These are phyloP conservation scores for Candida jianshihensis DNA, from an alignment of 805 yeast genomes.

Conservation along the genomic window DNA sequence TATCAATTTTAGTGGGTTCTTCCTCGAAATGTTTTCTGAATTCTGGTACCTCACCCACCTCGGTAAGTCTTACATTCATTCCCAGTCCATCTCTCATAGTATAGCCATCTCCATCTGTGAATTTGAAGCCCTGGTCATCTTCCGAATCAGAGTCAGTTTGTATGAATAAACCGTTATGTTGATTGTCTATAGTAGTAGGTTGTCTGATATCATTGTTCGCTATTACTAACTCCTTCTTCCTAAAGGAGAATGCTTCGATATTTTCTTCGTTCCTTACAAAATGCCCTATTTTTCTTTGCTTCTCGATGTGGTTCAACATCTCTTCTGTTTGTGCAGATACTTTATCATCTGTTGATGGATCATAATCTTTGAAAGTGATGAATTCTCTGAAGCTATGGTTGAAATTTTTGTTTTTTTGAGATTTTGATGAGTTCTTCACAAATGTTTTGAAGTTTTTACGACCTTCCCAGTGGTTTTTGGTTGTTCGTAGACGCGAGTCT, in stretches of 20 bases:
- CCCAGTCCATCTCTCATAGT: slow-evolving; percentile 16
- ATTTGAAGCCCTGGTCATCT: slow-evolving; percentile 15
- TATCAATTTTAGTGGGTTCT: background rate
- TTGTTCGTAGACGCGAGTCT: too few species aligned
- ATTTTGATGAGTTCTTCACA: slow-evolving; percentile 22
- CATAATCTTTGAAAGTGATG: slow-evolving; percentile 23
- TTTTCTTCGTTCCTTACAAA: slow-evolving; percentile 2
- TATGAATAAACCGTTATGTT: background rate
- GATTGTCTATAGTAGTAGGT: background rate
- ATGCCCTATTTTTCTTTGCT: slow-evolving; percentile 7
- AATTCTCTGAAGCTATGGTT: slow-evolving; percentile 25
- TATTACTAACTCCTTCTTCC: background rate
- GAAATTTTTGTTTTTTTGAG: slow-evolving; percentile 1
- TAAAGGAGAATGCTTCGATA: slow-evolving; percentile 1
- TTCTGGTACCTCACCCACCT: slow-evolving; percentile 12
- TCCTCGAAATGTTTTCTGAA: slow-evolving; percentile 6
- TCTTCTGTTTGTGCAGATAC: background rate
- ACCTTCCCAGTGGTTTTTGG: slow-evolving; percentile 17
- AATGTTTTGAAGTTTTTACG: slow-evolving; percentile 36
- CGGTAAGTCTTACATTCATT: slow-evolving; percentile 13
- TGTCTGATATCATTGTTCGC: too few species aligned
- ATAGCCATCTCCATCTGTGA: slow-evolving; percentile 9
- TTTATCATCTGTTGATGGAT: slow-evolving; percentile 7
- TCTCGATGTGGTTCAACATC: slow-evolving; percentile 9
- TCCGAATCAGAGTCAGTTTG: slow-evolving; percentile 10